Conservation (phyloP, 495 filamentous ascomycete genomes). For the Parmelia sp. region DNA sequence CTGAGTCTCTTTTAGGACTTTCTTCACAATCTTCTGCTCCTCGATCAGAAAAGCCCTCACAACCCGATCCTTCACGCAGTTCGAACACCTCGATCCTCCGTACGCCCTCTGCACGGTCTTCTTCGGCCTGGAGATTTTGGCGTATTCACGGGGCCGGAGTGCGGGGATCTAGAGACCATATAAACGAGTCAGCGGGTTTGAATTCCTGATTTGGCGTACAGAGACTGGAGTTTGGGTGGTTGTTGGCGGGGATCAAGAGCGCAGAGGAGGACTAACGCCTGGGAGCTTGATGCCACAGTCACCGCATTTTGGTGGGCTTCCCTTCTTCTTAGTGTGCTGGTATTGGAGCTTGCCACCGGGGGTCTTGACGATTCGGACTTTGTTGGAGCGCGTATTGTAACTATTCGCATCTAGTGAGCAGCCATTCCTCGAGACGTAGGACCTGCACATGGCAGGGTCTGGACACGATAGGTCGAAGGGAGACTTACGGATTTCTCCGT, state of each 20-base stretch:
- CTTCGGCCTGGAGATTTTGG: conserved; percentile 90
- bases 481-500: conserved; percentile 84
- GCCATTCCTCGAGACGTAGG: neutral
- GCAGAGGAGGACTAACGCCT: conserved; percentile 62
- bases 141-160: conserved; percentile 94
- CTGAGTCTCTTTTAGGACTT: conserved; percentile 94
- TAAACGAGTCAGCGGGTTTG: conserved; percentile 7
- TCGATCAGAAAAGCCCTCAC: conserved; percentile 97
- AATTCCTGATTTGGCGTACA: neutral
- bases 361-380: conserved; percentile 91
- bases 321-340: conserved; percentile 98
- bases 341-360: conserved; percentile 90
- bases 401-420: conserved; percentile 36
- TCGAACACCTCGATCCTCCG: conserved; percentile 94
- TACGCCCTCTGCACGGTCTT: conserved; percentile 99
- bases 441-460: neutral
- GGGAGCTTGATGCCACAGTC: conserved; percentile 94
- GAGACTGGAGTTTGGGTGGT: neutral
- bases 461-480: too few species aligned
- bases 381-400: conserved; percentile 97
- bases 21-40: conserved; percentile 99
- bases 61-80: conserved; percentile 96
- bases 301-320: conserved; percentile 94
- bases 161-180: conserved; percentile 67
- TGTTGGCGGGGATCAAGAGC: neutral